phyloP scores from a whole-genome alignment of 108 stramenopile genomes.

The Cyclotella baltica region DNA sequence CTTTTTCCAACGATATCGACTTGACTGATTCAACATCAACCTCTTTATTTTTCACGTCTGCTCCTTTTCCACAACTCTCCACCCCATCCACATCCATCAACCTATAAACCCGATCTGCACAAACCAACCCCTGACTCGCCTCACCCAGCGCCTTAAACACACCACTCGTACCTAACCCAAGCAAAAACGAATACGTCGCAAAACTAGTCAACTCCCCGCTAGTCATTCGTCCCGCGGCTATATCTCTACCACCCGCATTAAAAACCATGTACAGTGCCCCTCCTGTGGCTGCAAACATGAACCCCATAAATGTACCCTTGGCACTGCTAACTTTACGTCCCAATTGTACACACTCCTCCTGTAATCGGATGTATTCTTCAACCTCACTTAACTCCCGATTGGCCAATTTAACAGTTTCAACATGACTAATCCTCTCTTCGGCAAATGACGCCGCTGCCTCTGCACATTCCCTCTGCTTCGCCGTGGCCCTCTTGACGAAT shows the following conservation, averaged over 20 bases:
- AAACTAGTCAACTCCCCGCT: slow-evolving; percentile 79
- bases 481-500: slow-evolving; percentile 68
- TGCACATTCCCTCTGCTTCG: slow-evolving; percentile 67
- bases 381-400: slow-evolving; percentile 77
- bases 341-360: slow-evolving; percentile 60
- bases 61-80: background rate
- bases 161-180: slow-evolving; percentile 87
- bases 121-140: slow-evolving; percentile 66
- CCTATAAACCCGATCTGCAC: slow-evolving; percentile 67
- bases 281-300: slow-evolving; percentile 80
- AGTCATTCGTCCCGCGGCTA: slow-evolving; percentile 74
- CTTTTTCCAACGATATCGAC: slow-evolving; percentile 63
- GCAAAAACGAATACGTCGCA: slow-evolving; percentile 86
- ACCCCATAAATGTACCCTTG: slow-evolving; percentile 85
- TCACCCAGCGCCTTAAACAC: slow-evolving; percentile 74
- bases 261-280: slow-evolving; percentile 79
- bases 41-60: background rate
- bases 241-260: slow-evolving; percentile 73
- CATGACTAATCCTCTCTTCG: slow-evolving; percentile 75
- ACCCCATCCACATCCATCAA: slow-evolving; percentile 48
- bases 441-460: slow-evolving; percentile 73
- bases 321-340: slow-evolving; percentile 63
- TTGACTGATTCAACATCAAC: slow-evolving; percentile 41
- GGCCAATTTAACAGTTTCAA: slow-evolving; percentile 77
- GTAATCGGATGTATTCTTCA: slow-evolving; percentile 62